A percentile compares a stretch with the other conserved stretches of the same genome.
Conservation (phyloP, 257 asterid genomes). For the Phtheirospermum japonicum region DNA sequence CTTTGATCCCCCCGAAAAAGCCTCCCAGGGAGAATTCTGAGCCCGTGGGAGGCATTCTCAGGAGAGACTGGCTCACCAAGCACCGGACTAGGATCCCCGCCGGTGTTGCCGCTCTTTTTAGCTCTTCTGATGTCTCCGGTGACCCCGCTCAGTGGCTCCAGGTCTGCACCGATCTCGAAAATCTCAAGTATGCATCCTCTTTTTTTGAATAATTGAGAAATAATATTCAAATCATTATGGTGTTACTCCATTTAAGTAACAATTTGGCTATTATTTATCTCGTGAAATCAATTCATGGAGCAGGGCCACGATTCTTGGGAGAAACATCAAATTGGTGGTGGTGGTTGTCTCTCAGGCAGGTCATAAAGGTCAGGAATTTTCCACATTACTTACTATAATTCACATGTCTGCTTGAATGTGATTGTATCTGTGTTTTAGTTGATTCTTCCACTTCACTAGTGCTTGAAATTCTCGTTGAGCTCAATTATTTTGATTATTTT, state of each 20-base stretch:
- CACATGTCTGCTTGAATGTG: conserved; percentile 12
- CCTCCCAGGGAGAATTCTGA: conserved; percentile 45
- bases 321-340: conserved; percentile 80
- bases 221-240: background rate
- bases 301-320: conserved; percentile 72
- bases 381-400: conserved; percentile 9
- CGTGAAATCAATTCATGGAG: conserved; percentile 9
- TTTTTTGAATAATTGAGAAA: background rate
- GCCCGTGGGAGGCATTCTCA: conserved; percentile 56
- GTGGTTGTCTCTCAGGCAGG: conserved; percentile 62
- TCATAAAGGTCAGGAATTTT: conserved; percentile 56
- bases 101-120: conserved; percentile 76
- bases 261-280: background rate
- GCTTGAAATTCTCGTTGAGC: too few relatives aligned
- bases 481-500: conserved; percentile 4
- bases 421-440: conserved; percentile 11
- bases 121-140: conserved; percentile 64
- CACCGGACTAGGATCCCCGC: conserved; percentile 93
- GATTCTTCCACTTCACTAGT: conserved; percentile 13
- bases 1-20: conserved; percentile 53
- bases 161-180: conserved; percentile 94
- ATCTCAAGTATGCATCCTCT: conserved; percentile 56
- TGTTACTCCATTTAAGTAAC: background rate
- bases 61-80: conserved; percentile 83
- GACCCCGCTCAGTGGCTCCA: conserved; percentile 97